These are phyloP conservation scores for Peronospora belbahrii DNA, from an alignment of 352 stramenopile species.

Conservation along the genomic window DNA sequence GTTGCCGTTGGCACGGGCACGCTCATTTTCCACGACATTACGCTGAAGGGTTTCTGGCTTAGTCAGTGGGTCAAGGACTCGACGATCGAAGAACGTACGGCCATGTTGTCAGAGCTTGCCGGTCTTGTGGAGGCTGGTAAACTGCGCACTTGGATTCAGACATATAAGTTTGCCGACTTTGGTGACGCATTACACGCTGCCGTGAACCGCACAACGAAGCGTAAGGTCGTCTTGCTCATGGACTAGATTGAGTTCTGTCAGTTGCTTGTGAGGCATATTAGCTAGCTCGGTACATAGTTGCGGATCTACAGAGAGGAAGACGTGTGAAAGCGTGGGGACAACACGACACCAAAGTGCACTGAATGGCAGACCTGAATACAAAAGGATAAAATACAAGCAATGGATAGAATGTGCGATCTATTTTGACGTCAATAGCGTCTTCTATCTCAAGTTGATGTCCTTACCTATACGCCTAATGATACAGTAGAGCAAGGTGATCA, in stretches of 20 bases:
- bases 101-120: slow-evolving; percentile 66
- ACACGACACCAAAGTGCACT: slow-evolving; percentile 20
- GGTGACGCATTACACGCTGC: slow-evolving; percentile 61
- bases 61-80: slow-evolving; percentile 75
- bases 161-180: slow-evolving; percentile 82
- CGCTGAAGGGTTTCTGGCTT: slow-evolving; percentile 83
- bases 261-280: slow-evolving; percentile 17
- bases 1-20: slow-evolving; percentile 57
- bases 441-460: too few species aligned
- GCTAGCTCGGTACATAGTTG: slow-evolving; percentile 13
- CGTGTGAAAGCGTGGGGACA: slow-evolving; percentile 1
- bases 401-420: slow-evolving; percentile 24
- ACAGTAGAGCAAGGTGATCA: slow-evolving; percentile 37
- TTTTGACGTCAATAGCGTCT: not conserved
- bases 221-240: slow-evolving; percentile 79
- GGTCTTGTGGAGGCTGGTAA: slow-evolving; percentile 61
- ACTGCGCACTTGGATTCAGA: slow-evolving; percentile 78
- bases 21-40: slow-evolving; percentile 86
- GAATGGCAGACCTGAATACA: slow-evolving; percentile 25
- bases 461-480: too few species aligned
- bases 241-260: slow-evolving; percentile 35
- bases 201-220: slow-evolving; percentile 76
- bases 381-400: slow-evolving; percentile 17
- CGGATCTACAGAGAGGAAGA: slow-evolving; percentile 8
- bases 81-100: slow-evolving; percentile 46